phyloP scores from a whole-genome alignment of 1,284 basidiomycete species.

The Somion occarium region DNA sequence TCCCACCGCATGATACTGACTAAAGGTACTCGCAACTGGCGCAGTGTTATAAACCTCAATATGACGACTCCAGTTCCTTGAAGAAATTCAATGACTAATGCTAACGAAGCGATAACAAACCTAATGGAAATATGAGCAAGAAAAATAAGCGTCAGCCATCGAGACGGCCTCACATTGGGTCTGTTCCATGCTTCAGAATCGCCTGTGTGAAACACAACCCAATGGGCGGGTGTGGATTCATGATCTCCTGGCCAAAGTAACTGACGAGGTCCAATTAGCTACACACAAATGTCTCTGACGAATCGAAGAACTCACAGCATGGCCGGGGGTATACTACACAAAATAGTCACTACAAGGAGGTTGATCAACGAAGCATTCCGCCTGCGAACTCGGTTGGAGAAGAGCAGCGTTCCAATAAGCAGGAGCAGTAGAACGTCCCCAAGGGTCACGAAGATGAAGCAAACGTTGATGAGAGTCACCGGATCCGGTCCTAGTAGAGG shows the following conservation, averaged over 20 bases:
- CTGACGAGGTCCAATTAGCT: constrained; percentile 6
- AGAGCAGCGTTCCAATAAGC: constrained; percentile 14
- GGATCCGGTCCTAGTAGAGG: constrained; percentile 12
- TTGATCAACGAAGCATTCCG: constrained; percentile 16
- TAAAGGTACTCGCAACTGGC: background rate
- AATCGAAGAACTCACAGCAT: constrained; percentile 13
- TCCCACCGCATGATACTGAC: constrained; percentile 1
- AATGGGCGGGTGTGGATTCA: constrained; percentile 12
- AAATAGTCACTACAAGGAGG: constrained; percentile 13
- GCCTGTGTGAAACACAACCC: constrained; percentile 18
- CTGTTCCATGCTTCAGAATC: constrained; percentile 16
- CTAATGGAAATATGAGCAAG: constrained; percentile 7
- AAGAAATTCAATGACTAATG: constrained; percentile 17
- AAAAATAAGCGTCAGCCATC: background rate
- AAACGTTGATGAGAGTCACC: constrained; percentile 13
- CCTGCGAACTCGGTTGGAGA: constrained; percentile 10
- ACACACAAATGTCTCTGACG: background rate
- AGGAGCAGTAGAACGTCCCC: constrained; percentile 17
- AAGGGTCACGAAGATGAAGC: constrained; percentile 17
- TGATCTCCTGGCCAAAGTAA: constrained; percentile 13
- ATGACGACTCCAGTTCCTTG: constrained; percentile 11
- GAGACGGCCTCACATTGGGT: constrained; percentile 16
- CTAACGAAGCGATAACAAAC: constrained; percentile 17
- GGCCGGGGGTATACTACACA: constrained; percentile 14
- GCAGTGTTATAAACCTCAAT: background rate